Evolutionary conservation across 345 rosid genomes (phyloP).

Genomic region (Arabis alpina): DNA sequence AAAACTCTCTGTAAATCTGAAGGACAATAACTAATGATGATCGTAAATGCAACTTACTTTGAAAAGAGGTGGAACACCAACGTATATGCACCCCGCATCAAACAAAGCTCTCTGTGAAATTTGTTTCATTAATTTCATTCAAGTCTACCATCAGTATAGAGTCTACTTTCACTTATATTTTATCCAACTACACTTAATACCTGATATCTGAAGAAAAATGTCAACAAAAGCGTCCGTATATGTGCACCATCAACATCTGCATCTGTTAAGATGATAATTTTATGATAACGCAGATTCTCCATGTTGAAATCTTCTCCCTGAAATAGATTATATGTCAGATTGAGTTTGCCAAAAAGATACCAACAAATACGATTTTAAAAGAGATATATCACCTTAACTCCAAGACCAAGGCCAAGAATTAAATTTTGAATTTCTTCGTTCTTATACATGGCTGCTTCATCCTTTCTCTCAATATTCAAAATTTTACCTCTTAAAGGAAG

Average conservation of each 20-base stretch:
- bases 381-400: constrained; percentile 72
- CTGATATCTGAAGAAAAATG: constrained; percentile 99
- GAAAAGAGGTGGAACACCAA: constrained; percentile 96
- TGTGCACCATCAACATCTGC: constrained; percentile 99
- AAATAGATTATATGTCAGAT: constrained; percentile 24
- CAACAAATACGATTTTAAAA: constrained; percentile 10
- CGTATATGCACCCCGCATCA: constrained; percentile 91
- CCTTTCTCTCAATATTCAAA: constrained; percentile 89
- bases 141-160: not conserved
- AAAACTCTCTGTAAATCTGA: constrained; percentile 2
- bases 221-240: constrained; percentile 86
- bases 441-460: constrained; percentile 98
- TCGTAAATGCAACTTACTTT: constrained; percentile 59
- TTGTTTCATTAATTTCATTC: not conserved
- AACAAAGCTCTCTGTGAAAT: constrained; percentile 77
- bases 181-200: constrained; percentile 27
- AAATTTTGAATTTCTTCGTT: constrained; percentile 97
- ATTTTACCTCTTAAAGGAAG: constrained; percentile 98
- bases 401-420: constrained; percentile 94
- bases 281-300: constrained; percentile 88
- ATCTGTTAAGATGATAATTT: constrained; percentile 96
- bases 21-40: constrained; percentile 16
- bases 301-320: constrained; percentile 95
- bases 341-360: constrained; percentile 19
- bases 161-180: not conserved